Evolutionary conservation across 805 yeast genomes (phyloP).

Genomic region (Lachancea kluyveri): DNA sequence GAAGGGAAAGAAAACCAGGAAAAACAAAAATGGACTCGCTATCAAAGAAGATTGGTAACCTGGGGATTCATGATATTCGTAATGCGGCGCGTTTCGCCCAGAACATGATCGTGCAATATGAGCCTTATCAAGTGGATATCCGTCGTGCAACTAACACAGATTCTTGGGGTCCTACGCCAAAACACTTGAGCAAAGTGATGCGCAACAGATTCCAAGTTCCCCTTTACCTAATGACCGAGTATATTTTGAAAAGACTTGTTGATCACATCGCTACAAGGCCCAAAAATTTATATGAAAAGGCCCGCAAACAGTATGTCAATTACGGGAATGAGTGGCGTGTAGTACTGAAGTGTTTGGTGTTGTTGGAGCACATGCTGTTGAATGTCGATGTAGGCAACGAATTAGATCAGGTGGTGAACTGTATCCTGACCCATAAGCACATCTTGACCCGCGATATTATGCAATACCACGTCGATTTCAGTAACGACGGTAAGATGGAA

Average conservation of each 20-base stretch:
- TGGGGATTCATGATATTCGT: constrained; percentile 34
- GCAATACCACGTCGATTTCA: constrained; percentile 26
- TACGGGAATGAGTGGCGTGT: constrained; percentile 38
- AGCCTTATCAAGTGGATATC: constrained; percentile 33
- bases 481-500: constrained; percentile 34
- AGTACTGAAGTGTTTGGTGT: constrained; percentile 33
- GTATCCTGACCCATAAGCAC: constrained; percentile 29
- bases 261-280: constrained; percentile 33
- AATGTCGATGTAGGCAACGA: constrained; percentile 31
- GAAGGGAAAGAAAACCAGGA: background rate
- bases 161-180: constrained; percentile 46
- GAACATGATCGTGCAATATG: constrained; percentile 33
- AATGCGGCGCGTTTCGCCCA: constrained; percentile 37
- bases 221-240: constrained; percentile 29
- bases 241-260: constrained; percentile 30
- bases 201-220: constrained; percentile 28
- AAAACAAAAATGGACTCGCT: constrained; percentile 24
- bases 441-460: constrained; percentile 27
- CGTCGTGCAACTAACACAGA: constrained; percentile 46
- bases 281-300: constrained; percentile 33
- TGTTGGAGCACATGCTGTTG: constrained; percentile 30
- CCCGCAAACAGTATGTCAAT: constrained; percentile 35
- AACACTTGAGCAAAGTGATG: constrained; percentile 34
- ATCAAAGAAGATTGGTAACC: constrained; percentile 29
- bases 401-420: constrained; percentile 26